Percentiles rank a stretch among this genome's conserved stretches.
phyloP scores from a whole-genome alignment of 1,139 yeast species.

The Lodderomyces orthopsilosis region DNA sequence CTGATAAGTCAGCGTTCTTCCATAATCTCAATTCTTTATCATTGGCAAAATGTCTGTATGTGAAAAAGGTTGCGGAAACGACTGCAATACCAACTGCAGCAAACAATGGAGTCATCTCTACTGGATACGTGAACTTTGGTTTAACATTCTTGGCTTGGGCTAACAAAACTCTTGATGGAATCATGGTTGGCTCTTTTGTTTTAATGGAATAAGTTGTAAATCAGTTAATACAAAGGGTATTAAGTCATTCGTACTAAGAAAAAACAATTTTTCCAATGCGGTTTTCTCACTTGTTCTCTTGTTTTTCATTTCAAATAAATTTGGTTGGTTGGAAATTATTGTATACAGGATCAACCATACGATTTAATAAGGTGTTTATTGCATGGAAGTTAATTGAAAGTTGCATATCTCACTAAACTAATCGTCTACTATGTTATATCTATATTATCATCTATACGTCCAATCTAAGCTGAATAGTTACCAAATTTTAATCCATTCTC shows the following conservation, averaged over 20 bases:
- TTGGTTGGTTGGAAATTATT: conserved; percentile 18
- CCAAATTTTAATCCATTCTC: conserved; percentile 39
- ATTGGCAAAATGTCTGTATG: conserved; percentile 67
- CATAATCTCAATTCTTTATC: conserved; percentile 69
- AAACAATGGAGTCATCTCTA: conserved; percentile 74
- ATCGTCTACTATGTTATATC: conserved; percentile 10
- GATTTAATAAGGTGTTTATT: not conserved
- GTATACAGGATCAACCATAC: conserved; percentile 9
- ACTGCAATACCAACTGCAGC: conserved; percentile 63
- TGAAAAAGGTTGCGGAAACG: conserved; percentile 63
- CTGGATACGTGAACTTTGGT: conserved; percentile 45
- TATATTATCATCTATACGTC: conserved; percentile 8
- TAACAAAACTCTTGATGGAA: conserved; percentile 53
- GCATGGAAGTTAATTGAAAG: too few relatives aligned
- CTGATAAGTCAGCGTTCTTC: conserved; percentile 61
- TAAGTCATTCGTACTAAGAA: too few relatives aligned
- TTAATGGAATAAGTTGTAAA: conserved; percentile 1
- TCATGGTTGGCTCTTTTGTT: conserved; percentile 32
- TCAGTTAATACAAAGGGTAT: not conserved
- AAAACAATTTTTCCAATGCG: not conserved
- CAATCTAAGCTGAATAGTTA: conserved; percentile 13
- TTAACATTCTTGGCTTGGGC: conserved; percentile 39
- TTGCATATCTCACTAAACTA: too few relatives aligned
- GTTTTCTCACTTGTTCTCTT: conserved; percentile 4
- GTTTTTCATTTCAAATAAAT: conserved; percentile 8